phyloP scores from a whole-genome alignment of 1,284 basidiomycete species.

The Schizopora paradoxa region DNA sequence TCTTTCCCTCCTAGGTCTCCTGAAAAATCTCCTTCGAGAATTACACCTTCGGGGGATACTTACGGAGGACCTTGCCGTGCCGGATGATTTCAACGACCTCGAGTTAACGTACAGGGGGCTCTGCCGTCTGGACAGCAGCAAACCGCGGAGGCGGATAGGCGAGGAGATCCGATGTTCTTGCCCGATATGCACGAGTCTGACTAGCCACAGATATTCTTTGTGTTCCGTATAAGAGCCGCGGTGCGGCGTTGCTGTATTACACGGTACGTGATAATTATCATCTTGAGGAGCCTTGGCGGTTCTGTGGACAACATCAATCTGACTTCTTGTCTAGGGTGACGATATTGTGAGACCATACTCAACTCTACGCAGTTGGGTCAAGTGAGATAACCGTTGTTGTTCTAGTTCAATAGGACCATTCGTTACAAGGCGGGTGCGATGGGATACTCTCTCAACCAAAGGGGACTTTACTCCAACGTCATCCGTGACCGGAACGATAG shows the following conservation, averaged over 20 bases:
- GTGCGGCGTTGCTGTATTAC: constrained; percentile 85
- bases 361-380: constrained; percentile 2
- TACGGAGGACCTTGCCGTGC: constrained; percentile 71
- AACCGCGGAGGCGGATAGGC: constrained; percentile 69
- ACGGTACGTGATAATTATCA: constrained; percentile 71
- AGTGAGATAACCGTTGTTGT: constrained; percentile 1
- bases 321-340: constrained; percentile 52
- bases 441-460: constrained; percentile 84
- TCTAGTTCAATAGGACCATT: constrained; percentile 84
- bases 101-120: constrained; percentile 81
- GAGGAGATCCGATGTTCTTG: no score
- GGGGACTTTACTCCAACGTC: constrained; percentile 69
- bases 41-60: constrained; percentile 59
- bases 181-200: background rate
- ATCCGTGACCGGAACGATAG: constrained; percentile 63
- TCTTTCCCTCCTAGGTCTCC: constrained; percentile 40
- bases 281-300: constrained; percentile 3
- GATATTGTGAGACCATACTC: constrained; percentile 61
- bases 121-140: constrained; percentile 38
- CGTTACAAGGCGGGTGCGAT: constrained; percentile 77
- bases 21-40: constrained; percentile 48
- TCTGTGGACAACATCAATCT: constrained; percentile 10
- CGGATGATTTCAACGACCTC: constrained; percentile 58
- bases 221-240: constrained; percentile 72
- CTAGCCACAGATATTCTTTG: constrained; percentile 53